Evolutionary conservation across 1,139 yeast genomes (phyloP).

Genomic region (Debaryomyces singareniensis): DNA sequence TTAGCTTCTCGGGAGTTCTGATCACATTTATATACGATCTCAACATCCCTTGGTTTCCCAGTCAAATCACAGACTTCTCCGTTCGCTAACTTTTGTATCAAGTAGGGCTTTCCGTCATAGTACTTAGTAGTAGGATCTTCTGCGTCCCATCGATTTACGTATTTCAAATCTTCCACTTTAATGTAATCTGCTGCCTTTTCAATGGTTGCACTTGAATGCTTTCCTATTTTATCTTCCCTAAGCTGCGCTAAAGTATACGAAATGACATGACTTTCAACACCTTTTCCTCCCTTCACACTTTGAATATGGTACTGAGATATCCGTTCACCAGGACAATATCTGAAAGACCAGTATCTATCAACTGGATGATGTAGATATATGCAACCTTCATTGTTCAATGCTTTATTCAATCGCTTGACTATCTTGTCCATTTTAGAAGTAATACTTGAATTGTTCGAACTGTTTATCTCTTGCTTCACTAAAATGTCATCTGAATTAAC

Average conservation of each 20-base stretch:
- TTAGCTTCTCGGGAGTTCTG: constrained; percentile 24
- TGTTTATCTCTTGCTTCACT: background rate
- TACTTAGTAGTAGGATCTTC: no score
- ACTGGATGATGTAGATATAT: constrained; percentile 28
- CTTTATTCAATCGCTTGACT: constrained; percentile 12
- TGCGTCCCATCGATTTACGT: no score
- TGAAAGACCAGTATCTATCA: constrained; percentile 61
- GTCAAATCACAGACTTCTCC: constrained; percentile 79
- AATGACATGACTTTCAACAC: no score
- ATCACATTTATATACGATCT: constrained; percentile 65
- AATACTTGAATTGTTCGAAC: background rate
- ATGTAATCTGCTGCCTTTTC: constrained; percentile 8
- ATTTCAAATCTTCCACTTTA: no score
- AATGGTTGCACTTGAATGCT: constrained; percentile 21
- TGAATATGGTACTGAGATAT: constrained; percentile 63
- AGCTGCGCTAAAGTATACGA: constrained; percentile 42
- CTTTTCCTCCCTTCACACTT: no score
- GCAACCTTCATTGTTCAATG: constrained; percentile 18
- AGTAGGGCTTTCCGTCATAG: no score
- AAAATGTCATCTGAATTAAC: background rate
- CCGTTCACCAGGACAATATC: constrained; percentile 48
- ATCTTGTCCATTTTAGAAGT: constrained; percentile 1
- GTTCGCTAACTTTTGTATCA: constrained; percentile 38
- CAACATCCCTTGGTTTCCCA: constrained; percentile 52
- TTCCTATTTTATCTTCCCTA: constrained; percentile 13